Percentiles rank a stretch among this genome's conserved stretches.
phyloP scores from a whole-genome alignment of 2,329 filamentous ascomycete species.

The Xylariaceae sp. region DNA sequence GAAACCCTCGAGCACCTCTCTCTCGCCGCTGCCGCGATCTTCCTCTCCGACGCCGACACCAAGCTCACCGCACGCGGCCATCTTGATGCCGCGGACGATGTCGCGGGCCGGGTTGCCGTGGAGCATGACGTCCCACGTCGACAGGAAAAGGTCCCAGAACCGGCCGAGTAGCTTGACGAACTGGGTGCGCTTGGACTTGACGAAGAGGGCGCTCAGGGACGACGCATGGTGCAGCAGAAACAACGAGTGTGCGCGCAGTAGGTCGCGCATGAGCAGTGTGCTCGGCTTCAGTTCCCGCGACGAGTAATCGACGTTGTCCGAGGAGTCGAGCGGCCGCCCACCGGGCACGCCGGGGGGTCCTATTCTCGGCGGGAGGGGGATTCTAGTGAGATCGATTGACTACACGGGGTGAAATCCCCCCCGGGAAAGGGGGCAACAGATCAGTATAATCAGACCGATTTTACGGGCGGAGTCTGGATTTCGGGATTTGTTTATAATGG shows the following conservation, averaged over 20 bases:
- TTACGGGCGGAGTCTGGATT: no score
- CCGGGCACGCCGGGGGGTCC: constrained; percentile 31
- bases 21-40: constrained; percentile 86
- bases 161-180: constrained; percentile 69
- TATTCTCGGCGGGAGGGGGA: constrained; percentile 55
- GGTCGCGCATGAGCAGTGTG: constrained; percentile 69
- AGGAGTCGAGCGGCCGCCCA: constrained; percentile 34
- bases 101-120: constrained; percentile 81
- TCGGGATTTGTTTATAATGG: not conserved
- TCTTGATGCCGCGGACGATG: constrained; percentile 76
- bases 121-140: constrained; percentile 82
- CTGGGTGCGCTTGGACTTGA: constrained; percentile 55
- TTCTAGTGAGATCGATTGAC: constrained; percentile 75
- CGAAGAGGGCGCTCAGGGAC: constrained; percentile 65
- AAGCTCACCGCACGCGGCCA: constrained; percentile 84
- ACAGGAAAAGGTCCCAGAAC: constrained; percentile 70
- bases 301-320: constrained; percentile 67
- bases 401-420: constrained; percentile 29
- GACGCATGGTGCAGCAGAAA: constrained; percentile 85
- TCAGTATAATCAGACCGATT: constrained; percentile 9
- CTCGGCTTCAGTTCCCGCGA: constrained; percentile 84
- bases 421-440: not conserved
- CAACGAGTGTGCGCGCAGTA: constrained; percentile 72
- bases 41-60: constrained; percentile 94
- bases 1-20: constrained; percentile 89